Percentiles rank a stretch among this genome's conserved stretches.
Conservation (phyloP, 768 basidiomycete species). For the Mycena pura region DNA sequence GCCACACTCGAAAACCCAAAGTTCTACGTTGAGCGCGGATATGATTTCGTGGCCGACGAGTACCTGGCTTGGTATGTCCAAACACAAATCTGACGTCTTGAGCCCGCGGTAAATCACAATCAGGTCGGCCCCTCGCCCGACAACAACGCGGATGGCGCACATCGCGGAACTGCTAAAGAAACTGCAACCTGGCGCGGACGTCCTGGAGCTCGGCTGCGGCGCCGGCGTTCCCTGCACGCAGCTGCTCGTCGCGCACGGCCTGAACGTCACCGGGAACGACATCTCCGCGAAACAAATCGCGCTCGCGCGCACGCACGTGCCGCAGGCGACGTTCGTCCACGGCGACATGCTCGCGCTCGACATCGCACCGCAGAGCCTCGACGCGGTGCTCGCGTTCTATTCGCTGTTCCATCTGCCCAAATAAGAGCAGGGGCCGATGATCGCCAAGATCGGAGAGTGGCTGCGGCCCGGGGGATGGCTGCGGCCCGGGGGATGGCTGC, state of each 20-base stretch:
- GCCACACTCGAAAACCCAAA: slow-evolving; percentile 22
- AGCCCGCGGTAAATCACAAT: background rate
- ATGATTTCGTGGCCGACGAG: slow-evolving; percentile 11
- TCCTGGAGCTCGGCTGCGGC: slow-evolving; percentile 40
- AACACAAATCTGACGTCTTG: background rate
- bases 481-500: slow-evolving; percentile 33
- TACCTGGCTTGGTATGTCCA: slow-evolving; percentile 13
- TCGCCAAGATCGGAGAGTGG: slow-evolving; percentile 35
- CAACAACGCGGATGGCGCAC: slow-evolving; percentile 26
- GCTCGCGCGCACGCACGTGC: slow-evolving; percentile 32
- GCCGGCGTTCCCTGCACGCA: slow-evolving; percentile 36
- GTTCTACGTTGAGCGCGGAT: slow-evolving; percentile 8
- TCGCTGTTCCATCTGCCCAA: slow-evolving; percentile 36
- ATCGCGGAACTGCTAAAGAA: slow-evolving; percentile 28
- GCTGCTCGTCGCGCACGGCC: slow-evolving; percentile 26
- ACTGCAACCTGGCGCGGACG: slow-evolving; percentile 26
- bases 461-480: slow-evolving; percentile 36
- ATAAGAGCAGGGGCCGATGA: slow-evolving; percentile 36
- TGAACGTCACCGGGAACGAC: slow-evolving; percentile 36
- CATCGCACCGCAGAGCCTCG: slow-evolving; percentile 24
- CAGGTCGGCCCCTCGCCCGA: slow-evolving; percentile 30
- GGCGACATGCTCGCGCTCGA: slow-evolving; percentile 35
- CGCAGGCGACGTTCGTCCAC: slow-evolving; percentile 32
- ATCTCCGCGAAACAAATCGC: slow-evolving; percentile 37
- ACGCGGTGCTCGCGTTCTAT: slow-evolving; percentile 38